Base-by-base conservation (phyloP, 305 asterid genomes). In the Lippia alba region DNA sequence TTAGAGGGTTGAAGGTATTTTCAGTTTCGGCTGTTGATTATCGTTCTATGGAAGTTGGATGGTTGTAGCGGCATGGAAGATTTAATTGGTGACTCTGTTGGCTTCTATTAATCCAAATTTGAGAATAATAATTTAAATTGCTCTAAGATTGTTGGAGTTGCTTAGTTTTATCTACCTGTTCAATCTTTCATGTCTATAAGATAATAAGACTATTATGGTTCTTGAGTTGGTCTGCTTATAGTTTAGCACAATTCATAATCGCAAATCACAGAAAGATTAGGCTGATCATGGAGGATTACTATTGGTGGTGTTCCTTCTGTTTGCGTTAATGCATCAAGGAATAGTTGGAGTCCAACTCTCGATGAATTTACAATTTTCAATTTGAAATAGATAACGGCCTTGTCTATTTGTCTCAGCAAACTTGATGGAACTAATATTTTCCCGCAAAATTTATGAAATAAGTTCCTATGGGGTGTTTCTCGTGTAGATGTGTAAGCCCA, bases 381-480 rank as follows among this genome's bases (percentile, higher is more conserved):
- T 36, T 15, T 24, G 30, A 19, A 46, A 71, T 54, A 6, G 49
- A 24, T 61, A 7, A 14, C 53, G 30, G 60, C 61, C 44, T 51
- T 36, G 41, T 36, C 41, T 36, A 36, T 36, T 36, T 36, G 6
- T 0, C 41, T 36, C 41, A 4, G 41, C 5, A 36, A 36, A 36
- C 3, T 36, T 36, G 41, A n/a, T 12, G 44, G 39, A 6, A 15
- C 18, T 51, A 67, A 19, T 67, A 17, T 46, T 46, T 15, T 44
- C 17, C 39, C 20, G 30, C 33, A 12, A 63, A 20, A 46, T 62
- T 44, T 45, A 14, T 67, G 46, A 30, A 76, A 64, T 70, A n/a
- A 45, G 65, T 74, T 24, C 41, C 67, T 69, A 61, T 65, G 67
- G 67, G 14, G 66, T 46, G 19, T 39, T 39, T 73, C 64, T 49